Evolutionary conservation across 192 early-diverging fungal species (phyloP).

Genomic region (Endogone sp.): DNA sequence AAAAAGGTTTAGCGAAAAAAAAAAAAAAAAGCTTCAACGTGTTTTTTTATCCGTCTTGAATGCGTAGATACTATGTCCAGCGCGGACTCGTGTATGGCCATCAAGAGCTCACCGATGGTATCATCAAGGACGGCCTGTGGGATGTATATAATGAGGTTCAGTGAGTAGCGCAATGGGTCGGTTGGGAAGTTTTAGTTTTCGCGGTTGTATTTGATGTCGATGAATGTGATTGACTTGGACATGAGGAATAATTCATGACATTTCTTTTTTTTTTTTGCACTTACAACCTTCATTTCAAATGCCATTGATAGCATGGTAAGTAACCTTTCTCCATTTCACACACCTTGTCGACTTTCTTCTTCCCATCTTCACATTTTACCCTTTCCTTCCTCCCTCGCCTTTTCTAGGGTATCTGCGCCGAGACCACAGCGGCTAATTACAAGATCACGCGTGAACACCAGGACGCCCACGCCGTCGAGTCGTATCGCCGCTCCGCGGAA

Average conservation of each 20-base stretch:
- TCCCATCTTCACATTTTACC: not conserved
- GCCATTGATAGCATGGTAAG: too few relatives aligned
- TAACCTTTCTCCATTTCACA: too few relatives aligned
- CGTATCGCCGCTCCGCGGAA: slow-evolving; percentile 82
- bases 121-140: slow-evolving; percentile 95
- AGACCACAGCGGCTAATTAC: slow-evolving; percentile 85
- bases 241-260: too few relatives aligned
- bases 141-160: slow-evolving; percentile 94
- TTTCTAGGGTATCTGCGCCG: slow-evolving; percentile 68
- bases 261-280: too few relatives aligned
- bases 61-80: slow-evolving; percentile 49
- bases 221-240: not conserved
- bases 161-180: too few relatives aligned
- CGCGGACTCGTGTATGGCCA: slow-evolving; percentile 77
- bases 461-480: slow-evolving; percentile 77
- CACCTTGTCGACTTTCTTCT: not conserved
- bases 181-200: too few relatives aligned
- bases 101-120: slow-evolving; percentile 73
- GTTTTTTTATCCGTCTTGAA: slow-evolving; percentile 1
- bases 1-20: slow-evolving; percentile 4
- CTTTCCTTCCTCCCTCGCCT: not conserved
- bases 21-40: too few relatives aligned
- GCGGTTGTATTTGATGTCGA: too few relatives aligned
- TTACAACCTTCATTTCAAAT: too few relatives aligned
- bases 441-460: slow-evolving; percentile 85